Percentiles rank a stretch among this genome's conserved stretches.
Evolutionary conservation across 345 rosid genomes (phyloP).

Genomic region (Citrus hindsii): DNA sequence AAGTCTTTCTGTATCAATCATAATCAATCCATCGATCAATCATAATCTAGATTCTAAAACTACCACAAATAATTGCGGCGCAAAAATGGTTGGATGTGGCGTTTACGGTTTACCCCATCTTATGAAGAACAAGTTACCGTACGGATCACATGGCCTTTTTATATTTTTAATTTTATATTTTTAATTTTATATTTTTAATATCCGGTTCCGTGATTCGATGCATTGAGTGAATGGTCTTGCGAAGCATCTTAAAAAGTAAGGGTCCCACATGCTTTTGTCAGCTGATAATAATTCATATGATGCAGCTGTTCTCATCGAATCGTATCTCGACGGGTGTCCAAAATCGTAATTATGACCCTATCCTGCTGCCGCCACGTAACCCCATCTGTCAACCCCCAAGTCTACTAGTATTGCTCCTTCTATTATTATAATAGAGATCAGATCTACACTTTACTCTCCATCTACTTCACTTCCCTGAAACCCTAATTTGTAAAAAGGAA

Average conservation of each 20-base stretch:
- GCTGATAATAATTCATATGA: neutral
- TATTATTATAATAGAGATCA: neutral
- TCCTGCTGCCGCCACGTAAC: neutral
- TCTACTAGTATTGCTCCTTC: rapidly evolving
- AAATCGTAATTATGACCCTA: neutral
- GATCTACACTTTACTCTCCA: neutral
- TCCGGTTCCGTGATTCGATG: neutral
- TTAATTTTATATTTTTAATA: neutral
- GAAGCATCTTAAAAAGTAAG: neutral
- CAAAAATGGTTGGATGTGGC: too few species aligned
- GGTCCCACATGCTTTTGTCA: neutral
- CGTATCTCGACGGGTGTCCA: neutral
- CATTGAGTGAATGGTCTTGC: neutral
- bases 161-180: neutral
- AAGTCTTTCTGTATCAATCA: too few species aligned
- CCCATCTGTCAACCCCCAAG: too few species aligned
- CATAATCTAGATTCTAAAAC: too few species aligned
- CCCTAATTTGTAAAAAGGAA: neutral
- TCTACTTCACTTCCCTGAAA: neutral
- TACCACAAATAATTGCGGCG: too few species aligned
- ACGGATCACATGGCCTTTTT: neutral
- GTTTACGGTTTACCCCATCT: neutral
- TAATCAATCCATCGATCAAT: too few species aligned
- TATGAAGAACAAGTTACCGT: neutral
- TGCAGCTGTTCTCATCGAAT: neutral